Conservation (phyloP, 805 yeast genomes). For the Zygotorulaspora chibaensis region DNA sequence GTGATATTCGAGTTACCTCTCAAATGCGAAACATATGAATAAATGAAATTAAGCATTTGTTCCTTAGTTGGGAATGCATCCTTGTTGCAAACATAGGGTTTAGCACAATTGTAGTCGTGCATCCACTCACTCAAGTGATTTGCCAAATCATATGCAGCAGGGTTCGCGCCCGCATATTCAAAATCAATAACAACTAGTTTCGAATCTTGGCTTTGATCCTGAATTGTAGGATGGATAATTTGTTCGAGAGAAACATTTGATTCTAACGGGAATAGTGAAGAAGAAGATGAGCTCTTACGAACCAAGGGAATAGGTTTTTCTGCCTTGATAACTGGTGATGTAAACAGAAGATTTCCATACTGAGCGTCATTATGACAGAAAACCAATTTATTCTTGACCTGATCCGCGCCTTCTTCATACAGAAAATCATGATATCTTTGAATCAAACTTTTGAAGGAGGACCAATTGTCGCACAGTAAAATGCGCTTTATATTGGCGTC, state of each 20-base stretch:
- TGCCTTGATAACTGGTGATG: constrained; percentile 48
- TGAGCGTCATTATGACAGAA: constrained; percentile 97
- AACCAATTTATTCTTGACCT: constrained; percentile 48
- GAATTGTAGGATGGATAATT: constrained; percentile 36
- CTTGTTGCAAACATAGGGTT: constrained; percentile 45
- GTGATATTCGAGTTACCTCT: constrained; percentile 28
- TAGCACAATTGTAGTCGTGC: constrained; percentile 70
- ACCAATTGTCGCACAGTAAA: constrained; percentile 42
- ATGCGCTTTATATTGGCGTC: constrained; percentile 34
- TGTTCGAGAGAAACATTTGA: constrained; percentile 29
- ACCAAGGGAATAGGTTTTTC: constrained; percentile 20
- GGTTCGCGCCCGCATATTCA: constrained; percentile 89
- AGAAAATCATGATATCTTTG: constrained; percentile 61
- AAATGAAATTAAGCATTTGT: constrained; percentile 66
- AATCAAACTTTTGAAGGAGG: constrained; percentile 46
- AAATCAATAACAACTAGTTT: constrained; percentile 91
- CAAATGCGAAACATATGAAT: constrained; percentile 70
- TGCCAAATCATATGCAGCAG: constrained; percentile 84
- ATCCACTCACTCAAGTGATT: constrained; percentile 97
- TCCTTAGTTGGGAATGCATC: constrained; percentile 61
- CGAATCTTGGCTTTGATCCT: constrained; percentile 50
- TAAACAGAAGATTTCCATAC: constrained; percentile 82
- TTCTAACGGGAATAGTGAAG: constrained; percentile 30
- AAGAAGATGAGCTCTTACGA: constrained; percentile 18
- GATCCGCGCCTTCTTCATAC: constrained; percentile 31